Base-by-base conservation (phyloP, 2,329 filamentous ascomycete genomes). In the Ophiostoma novo-ulmi region DNA sequence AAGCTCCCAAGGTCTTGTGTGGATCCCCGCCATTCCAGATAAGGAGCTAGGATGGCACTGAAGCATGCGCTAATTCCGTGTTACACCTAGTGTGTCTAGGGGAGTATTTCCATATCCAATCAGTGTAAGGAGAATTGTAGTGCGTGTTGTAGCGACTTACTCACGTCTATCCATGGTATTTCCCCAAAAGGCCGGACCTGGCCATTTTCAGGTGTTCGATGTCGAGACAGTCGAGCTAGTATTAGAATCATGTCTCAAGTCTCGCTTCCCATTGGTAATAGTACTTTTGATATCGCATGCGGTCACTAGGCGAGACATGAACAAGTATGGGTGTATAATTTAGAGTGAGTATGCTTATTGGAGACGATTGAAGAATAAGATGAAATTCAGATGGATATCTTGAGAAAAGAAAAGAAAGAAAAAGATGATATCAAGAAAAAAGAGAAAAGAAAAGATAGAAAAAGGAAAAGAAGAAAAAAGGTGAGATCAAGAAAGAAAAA, bases 11-110 rank as follows among this genome's bases (percentile, higher is more conserved):
- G 44, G 44, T n/a, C 44, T 20, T 58, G 52, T n/a, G 22, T 22
- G 52, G n/a, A 48, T 58, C 22, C 52, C 52, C 52, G 52, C 52
- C 22, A 58, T 58, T 58, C 52, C n/a, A 22, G 52, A 58, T 58
- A 14, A 13, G n/a, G 52, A 58, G 22, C n/a, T 26, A 58, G 52
- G 13, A 58, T 58, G 52, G 52, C 52, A 26, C 52, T 58, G 52
- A 58, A 58, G 52, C 13, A 26, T 26, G 52, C 52, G 52, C 52
- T 58, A 58, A 26, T 26, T 26, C 52, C 52, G 52, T 58, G 11
- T 11, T 58, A 26, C 22, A n/a, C 52, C 22, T 58, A 58, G 52
- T 17, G 52, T 26, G 11, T 26, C 52, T 14, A 58, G 52, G 52
- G 52, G 22, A 58, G 52, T 58, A 58, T 58, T 26, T 58, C 52